These are phyloP conservation scores for Neurospora sp. DNA, from an alignment of 495 filamentous ascomycete genomes.

Conservation along the genomic window DNA sequence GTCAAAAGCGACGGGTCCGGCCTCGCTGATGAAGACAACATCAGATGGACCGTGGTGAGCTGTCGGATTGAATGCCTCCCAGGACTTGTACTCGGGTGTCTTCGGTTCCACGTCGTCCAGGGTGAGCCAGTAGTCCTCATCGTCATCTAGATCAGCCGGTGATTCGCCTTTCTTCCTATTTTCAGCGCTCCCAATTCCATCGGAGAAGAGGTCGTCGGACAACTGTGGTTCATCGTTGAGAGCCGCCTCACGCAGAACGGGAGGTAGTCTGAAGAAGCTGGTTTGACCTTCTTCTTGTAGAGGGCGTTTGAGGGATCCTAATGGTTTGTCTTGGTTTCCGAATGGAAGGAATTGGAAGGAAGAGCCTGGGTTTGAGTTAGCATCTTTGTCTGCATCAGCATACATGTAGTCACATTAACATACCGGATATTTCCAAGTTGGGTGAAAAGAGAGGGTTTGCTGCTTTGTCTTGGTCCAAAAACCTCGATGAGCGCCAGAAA, in stretches of 20 bases:
- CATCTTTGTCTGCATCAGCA: not conserved
- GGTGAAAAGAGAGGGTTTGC: constrained; percentile 18
- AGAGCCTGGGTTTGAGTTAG: not conserved
- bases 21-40: constrained; percentile 64
- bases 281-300: not conserved
- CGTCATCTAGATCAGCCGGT: not conserved
- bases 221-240: not conserved
- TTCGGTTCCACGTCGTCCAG: constrained; percentile 17
- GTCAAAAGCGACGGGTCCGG: constrained; percentile 64
- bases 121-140: constrained; percentile 47
- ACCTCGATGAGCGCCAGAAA: constrained; percentile 43
- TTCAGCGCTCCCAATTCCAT: constrained; percentile 14
- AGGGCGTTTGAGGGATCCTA: not conserved
- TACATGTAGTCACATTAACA: not conserved
- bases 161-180: not conserved
- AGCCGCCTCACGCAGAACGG: constrained; percentile 16
- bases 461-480: constrained; percentile 17
- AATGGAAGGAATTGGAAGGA: not conserved
- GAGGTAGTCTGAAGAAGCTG: constrained; percentile 34
- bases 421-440: constrained; percentile 11
- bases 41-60: constrained; percentile 15
- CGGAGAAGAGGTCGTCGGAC: not conserved
- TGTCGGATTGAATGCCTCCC: constrained; percentile 56
- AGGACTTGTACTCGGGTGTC: constrained; percentile 47
- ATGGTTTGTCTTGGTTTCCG: not conserved